Percentiles rank a stretch among this genome's conserved stretches.
phyloP scores from a whole-genome alignment of 768 basidiomycete genomes.

The Amanita jacksonii region DNA sequence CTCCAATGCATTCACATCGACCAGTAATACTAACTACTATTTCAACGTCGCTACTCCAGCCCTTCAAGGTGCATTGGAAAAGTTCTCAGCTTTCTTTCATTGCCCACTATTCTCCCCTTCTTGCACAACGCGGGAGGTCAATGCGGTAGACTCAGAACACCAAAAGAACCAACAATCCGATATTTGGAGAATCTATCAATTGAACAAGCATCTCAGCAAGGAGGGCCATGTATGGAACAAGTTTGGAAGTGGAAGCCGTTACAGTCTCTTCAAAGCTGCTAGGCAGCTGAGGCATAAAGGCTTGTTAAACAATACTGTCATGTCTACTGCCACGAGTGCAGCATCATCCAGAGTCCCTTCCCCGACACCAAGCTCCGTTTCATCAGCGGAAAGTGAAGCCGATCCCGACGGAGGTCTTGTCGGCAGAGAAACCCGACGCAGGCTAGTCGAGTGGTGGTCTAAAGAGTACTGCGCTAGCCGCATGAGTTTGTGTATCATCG shows the following conservation, averaged over 20 bases:
- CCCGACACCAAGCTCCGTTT: slow-evolving; percentile 42
- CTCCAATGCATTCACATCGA: slow-evolving; percentile 90
- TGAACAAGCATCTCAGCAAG: slow-evolving; percentile 80
- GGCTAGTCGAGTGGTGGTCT: slow-evolving; percentile 80
- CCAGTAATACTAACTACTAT: slow-evolving; percentile 86
- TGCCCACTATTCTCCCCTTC: slow-evolving; percentile 84
- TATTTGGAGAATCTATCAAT: slow-evolving; percentile 89
- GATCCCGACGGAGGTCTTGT: slow-evolving; percentile 71
- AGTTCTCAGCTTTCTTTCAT: slow-evolving; percentile 84
- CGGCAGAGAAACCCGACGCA: slow-evolving; percentile 71
- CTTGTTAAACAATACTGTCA: slow-evolving; percentile 23
- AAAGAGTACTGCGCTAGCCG: slow-evolving; percentile 74
- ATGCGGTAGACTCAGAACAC: slow-evolving; percentile 95
- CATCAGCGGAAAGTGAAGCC: slow-evolving; percentile 41
- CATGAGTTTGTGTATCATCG: slow-evolving; percentile 74
- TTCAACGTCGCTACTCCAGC: slow-evolving; percentile 61
- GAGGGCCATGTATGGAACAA: slow-evolving; percentile 81
- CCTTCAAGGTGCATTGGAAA: slow-evolving; percentile 59
- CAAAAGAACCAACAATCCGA: slow-evolving; percentile 92
- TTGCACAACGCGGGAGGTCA: slow-evolving; percentile 82
- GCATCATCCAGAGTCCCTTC: slow-evolving; percentile 45
- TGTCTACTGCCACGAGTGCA: slow-evolving; percentile 20
- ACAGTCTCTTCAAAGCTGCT: slow-evolving; percentile 59
- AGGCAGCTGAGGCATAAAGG: slow-evolving; percentile 43
- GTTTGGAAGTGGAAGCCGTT: slow-evolving; percentile 82